Evolutionary conservation across 2,329 filamentous ascomycete species (phyloP).

Genomic region (Colletotrichum sp.): DNA sequence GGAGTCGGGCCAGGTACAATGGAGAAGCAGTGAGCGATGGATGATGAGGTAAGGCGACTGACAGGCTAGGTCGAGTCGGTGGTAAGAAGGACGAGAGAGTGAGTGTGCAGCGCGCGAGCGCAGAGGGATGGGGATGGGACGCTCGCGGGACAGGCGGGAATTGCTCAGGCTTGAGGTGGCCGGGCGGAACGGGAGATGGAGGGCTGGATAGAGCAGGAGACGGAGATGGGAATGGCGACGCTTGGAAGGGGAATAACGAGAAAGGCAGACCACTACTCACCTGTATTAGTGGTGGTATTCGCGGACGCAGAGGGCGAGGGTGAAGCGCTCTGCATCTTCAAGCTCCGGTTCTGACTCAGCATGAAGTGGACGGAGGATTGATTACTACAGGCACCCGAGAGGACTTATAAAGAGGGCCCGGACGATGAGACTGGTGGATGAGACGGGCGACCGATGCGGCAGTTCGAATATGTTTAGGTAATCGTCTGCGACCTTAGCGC

Average conservation of each 20-base stretch:
- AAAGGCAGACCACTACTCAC: constrained; percentile 8
- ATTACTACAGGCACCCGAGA: constrained; percentile 23
- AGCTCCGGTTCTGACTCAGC: constrained; percentile 25
- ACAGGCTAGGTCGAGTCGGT: not conserved
- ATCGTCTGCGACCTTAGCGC: constrained; percentile 21
- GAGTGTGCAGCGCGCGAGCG: not conserved
- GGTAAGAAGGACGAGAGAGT: not conserved
- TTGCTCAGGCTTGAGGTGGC: not conserved
- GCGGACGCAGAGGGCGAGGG: constrained; percentile 21
- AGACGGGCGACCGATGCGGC: constrained; percentile 20
- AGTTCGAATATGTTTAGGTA: constrained; percentile 21
- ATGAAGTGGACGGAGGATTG: constrained; percentile 23
- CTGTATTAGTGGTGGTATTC: constrained; percentile 22
- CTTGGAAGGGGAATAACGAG: constrained; percentile 6
- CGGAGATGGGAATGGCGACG: not conserved
- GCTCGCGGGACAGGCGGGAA: not conserved
- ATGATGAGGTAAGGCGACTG: constrained; percentile 14
- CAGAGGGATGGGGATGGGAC: not conserved
- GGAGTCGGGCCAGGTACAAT: not conserved
- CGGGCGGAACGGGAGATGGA: not conserved
- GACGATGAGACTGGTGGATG: constrained; percentile 17
- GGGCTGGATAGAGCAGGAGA: not conserved
- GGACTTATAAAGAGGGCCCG: constrained; percentile 22
- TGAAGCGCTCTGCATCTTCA: constrained; percentile 24
- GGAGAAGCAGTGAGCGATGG: not conserved